phyloP scores from a whole-genome alignment of 108 stramenopile genomes.

The Cyclotella sp. region DNA sequence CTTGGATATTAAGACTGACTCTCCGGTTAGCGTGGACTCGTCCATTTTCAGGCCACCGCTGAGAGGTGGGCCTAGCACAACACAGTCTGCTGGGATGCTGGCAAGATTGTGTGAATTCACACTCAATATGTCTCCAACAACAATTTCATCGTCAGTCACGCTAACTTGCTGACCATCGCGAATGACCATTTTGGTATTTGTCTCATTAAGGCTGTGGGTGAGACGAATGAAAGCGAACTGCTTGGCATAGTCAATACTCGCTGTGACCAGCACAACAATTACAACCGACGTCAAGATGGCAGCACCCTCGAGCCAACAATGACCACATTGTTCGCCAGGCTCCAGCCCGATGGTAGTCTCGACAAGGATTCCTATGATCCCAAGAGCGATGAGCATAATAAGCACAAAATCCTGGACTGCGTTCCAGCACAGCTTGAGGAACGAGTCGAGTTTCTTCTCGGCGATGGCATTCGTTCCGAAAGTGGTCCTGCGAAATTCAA shows the following conservation, averaged over 20 bases:
- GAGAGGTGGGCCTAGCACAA: constrained; percentile 80
- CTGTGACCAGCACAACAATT: constrained; percentile 93
- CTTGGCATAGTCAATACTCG: constrained; percentile 93
- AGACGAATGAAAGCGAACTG: constrained; percentile 93
- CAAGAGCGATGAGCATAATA: constrained; percentile 90
- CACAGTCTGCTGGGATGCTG: constrained; percentile 93
- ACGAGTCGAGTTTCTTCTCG: constrained; percentile 76
- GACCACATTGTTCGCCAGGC: constrained; percentile 67
- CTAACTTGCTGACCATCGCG: constrained; percentile 80
- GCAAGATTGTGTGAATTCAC: constrained; percentile 89
- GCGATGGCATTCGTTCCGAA: constrained; percentile 82
- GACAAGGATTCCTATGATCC: constrained; percentile 85
- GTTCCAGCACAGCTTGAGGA: constrained; percentile 87
- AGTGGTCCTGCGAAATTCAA: constrained; percentile 63
- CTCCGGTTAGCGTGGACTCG: constrained; percentile 95
- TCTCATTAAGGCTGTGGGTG: constrained; percentile 72
- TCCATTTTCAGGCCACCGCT: constrained; percentile 90
- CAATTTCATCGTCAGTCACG: constrained; percentile 87
- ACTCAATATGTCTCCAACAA: constrained; percentile 97
- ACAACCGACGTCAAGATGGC: constrained; percentile 91
- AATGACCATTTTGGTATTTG: constrained; percentile 88
- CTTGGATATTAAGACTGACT: constrained; percentile 90
- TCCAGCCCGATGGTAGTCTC: constrained; percentile 68
- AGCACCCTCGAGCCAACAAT: constrained; percentile 94
- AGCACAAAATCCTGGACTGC: constrained; percentile 95